Evolutionary conservation across 2,329 filamentous ascomycete species (phyloP), one percentile per base, ranked within the genome.

Genomic region (Chrysosporium keratinophilum): DNA sequence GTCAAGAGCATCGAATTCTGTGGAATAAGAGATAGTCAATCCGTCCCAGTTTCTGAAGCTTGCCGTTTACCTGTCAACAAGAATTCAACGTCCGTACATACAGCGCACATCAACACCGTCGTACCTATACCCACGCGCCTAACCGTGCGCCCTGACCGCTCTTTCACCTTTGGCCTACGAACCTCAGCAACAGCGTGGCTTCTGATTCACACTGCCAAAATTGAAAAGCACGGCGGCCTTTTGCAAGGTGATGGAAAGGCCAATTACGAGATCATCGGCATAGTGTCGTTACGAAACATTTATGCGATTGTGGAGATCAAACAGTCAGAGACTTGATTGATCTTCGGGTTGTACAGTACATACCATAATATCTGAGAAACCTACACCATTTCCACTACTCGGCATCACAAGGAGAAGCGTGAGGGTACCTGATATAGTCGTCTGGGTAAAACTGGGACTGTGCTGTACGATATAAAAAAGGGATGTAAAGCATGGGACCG

Each of bases 1-100:
- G 87, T 98, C 58, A 98, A 98, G 77, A 94, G 87, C 55, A 98
- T 98, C 85, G 93, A 98, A 74, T 98, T 97, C 71, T 97, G 93
- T 82, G 97, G 97, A 80, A 91, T 95, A 69, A 54, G 67, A 52
- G 37, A 46, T 42, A 33, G 40, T 37, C 14, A 14, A 15, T 14
- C 39, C 12, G 1, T 6, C 31, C 10, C 6, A 3, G 2, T 12
- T 3, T 11, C 14, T 50, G 47, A n/a, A 54, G 15, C 19, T 35
- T 33, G 10, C 31, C n/a, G n/a, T n/a, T n/a, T n/a, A n/a, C n/a
- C n/a, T 23, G 23, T 37, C 46, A n/a, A 19, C 62, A 97, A 91
- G 93, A 97, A 73, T 97, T 97, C 80, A 97, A 97, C 69, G 91
- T 91, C 34, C 79, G 90, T n/a, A n/a, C n/a, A n/a, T 64, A 98